Conservation (phyloP, 2,329 filamentous ascomycete genomes). For the Sporothrix phasma region DNA sequence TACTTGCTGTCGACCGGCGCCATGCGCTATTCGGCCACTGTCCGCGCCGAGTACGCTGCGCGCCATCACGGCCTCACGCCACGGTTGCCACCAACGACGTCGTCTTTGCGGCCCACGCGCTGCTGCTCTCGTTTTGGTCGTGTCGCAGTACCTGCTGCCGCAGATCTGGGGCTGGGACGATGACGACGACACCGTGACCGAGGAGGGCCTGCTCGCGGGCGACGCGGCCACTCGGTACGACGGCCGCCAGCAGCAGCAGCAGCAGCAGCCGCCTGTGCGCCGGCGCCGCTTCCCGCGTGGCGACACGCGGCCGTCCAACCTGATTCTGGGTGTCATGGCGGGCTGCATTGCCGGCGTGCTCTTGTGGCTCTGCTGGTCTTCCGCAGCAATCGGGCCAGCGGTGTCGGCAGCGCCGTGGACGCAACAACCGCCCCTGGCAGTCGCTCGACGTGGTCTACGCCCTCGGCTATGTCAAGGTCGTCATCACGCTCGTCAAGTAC, state of each 20-base stretch:
- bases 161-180: conserved; percentile 61
- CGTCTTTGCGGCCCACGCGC: conserved; percentile 73
- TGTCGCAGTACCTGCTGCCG: conserved; percentile 65
- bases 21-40: conserved; percentile 69
- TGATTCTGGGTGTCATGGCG: conserved; percentile 58
- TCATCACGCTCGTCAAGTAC: conserved; percentile 87
- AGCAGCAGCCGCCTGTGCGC: not conserved
- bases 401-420: conserved; percentile 21
- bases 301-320: conserved; percentile 46
- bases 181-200: conserved; percentile 25
- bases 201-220: not conserved
- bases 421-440: conserved; percentile 37
- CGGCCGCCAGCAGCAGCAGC: too few species aligned
- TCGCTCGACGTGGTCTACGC: conserved; percentile 56
- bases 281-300: conserved; percentile 31
- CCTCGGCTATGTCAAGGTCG: conserved; percentile 78
- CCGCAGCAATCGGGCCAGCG: conserved; percentile 21
- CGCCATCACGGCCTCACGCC: conserved; percentile 63
- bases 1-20: conserved; percentile 66
- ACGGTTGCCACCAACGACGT: conserved; percentile 88
- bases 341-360: conserved; percentile 56
- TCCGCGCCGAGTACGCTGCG: conserved; percentile 73
- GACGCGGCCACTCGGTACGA: not conserved
- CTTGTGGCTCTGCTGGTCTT: conserved; percentile 36
- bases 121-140: conserved; percentile 63